Evolutionary conservation across 2,329 filamentous ascomycete genomes (phyloP).

Genomic region (Lachnellula hyalina): DNA sequence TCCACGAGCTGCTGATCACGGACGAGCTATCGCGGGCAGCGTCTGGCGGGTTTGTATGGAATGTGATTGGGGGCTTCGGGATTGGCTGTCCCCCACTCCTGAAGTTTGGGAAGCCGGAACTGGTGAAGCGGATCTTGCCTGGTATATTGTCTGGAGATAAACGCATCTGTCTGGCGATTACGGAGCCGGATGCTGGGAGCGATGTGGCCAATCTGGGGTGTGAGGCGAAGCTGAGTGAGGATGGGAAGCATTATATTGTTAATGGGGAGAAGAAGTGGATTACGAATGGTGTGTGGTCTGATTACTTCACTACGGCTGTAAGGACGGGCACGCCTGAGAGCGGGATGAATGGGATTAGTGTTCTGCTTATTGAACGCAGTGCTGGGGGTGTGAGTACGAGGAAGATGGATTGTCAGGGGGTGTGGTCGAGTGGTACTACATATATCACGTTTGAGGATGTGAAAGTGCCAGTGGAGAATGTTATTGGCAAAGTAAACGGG

Average conservation of each 20-base stretch:
- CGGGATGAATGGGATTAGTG: conserved; percentile 88
- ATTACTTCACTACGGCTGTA: conserved; percentile 97
- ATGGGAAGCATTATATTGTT: conserved; percentile 98
- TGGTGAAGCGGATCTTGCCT: conserved; percentile 83
- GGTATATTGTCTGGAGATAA: conserved; percentile 88
- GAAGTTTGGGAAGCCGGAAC: conserved; percentile 81
- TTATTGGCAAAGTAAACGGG: conserved; percentile 96
- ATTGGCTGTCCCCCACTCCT: conserved; percentile 89
- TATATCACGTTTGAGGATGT: conserved; percentile 99
- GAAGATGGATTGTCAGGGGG: conserved; percentile 97
- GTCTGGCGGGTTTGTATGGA: conserved; percentile 94
- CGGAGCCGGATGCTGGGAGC: conserved; percentile 89
- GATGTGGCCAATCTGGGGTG: conserved; percentile 95
- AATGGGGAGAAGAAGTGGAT: conserved; percentile 99
- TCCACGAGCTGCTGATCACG: conserved; percentile 94
- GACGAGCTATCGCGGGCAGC: conserved; percentile 88
- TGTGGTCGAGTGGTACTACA: conserved; percentile 91
- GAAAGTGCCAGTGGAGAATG: conserved; percentile 98
- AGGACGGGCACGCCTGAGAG: conserved; percentile 65
- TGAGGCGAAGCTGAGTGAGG: conserved; percentile 89
- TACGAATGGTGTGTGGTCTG: conserved; percentile 92
- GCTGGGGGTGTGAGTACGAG: conserved; percentile 83
- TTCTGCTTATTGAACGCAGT: conserved; percentile 86
- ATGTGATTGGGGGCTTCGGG: conserved; percentile 91
- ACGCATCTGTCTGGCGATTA: conserved; percentile 95